Base-by-base conservation (phyloP, 768 basidiomycete genomes). In the Tricholoma sp. region DNA sequence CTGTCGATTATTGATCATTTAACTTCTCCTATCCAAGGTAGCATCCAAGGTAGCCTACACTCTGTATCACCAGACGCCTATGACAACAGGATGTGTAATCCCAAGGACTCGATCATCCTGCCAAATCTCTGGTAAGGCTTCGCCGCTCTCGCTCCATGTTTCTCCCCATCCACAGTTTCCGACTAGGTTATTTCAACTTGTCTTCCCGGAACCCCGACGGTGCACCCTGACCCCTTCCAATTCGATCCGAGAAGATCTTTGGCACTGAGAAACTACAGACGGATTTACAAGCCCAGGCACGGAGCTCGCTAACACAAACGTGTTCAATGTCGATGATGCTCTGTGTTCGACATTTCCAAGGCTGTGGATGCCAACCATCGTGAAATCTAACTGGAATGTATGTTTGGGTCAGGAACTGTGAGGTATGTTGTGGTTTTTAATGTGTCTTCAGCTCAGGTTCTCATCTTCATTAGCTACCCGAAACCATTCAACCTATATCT, bases 251-350 rank as follows among this genome's bases (percentile, higher is more conserved):
- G n/a, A n/a, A n/a, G n/a, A n/a, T n/a, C n/a, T n/a, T n/a, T n/a
- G n/a, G n/a, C n/a, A n/a, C n/a, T n/a, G n/a, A 24, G 1, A 24
- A 49, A 45, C 59, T 13, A 51, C 18, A 42, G 29, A n/a, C n/a
- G n/a, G n/a, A n/a, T n/a, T n/a, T n/a, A n/a, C n/a, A n/a, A n/a
- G n/a, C n/a, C n/a, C n/a, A n/a, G n/a, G n/a, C n/a, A n/a, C n/a
- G n/a, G n/a, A n/a, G n/a, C n/a, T 31, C 13, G 29, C 52, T 52
- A 55, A 90, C 58, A 90, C 60, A 88, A 89, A 63, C 91, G 91
- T 17, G 90, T 91, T 66, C 93, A 91, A 91, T 90, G 91, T n/a
- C n/a, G n/a, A n/a, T n/a, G n/a, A n/a, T n/a, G n/a, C 0, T 81
- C 89, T 10, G 24, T 24, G 24, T 24, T 24, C 24, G 4, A 24